These are phyloP conservation scores for Suillus ampliporus DNA, from an alignment of 768 basidiomycete genomes.

Conservation along the genomic window DNA sequence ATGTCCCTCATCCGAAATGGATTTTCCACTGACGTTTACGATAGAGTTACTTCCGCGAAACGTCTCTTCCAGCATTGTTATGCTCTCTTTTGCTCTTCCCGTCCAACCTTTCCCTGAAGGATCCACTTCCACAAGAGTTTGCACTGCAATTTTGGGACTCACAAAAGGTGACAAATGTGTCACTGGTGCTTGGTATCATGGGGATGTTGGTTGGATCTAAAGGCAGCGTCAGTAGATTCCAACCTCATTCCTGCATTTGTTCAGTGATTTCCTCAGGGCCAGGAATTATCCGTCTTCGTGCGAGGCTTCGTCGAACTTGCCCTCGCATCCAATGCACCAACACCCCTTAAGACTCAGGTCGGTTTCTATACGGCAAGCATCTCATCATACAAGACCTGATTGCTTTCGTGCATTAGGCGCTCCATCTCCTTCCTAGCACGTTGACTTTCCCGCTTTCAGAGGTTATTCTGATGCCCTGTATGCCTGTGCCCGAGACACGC, in stretches of 20 bases:
- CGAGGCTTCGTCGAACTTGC: constrained; percentile 88
- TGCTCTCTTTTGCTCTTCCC: constrained; percentile 76
- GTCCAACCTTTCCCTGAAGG: constrained; percentile 59
- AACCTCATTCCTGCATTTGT: constrained; percentile 12
- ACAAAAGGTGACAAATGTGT: constrained; percentile 83
- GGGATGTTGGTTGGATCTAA: constrained; percentile 82
- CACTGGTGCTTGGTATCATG: constrained; percentile 81
- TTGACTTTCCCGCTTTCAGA: constrained; percentile 68
- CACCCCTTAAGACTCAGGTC: constrained; percentile 86
- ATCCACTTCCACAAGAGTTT: constrained; percentile 82
- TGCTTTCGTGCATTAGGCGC: constrained; percentile 48
- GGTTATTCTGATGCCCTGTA: constrained; percentile 72
- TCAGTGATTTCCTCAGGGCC: constrained; percentile 43
- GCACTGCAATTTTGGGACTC: constrained; percentile 96
- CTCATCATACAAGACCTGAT: constrained; percentile 22
- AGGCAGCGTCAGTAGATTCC: constrained; percentile 57
- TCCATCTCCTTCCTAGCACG: constrained; percentile 60
- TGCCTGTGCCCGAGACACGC: constrained; percentile 80
- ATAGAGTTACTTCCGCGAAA: constrained; percentile 97
- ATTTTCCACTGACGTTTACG: constrained; percentile 21
- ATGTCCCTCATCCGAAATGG: constrained; percentile 18
- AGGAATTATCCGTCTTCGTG: constrained; percentile 62
- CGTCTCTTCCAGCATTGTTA: constrained; percentile 69
- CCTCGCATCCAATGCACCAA: constrained; percentile 93
- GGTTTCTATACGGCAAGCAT: constrained; percentile 6